Percentiles rank a stretch among this genome's conserved stretches.
phyloP scores from a whole-genome alignment of 805 yeast species.

The Wickerhamiella hasegawae region DNA sequence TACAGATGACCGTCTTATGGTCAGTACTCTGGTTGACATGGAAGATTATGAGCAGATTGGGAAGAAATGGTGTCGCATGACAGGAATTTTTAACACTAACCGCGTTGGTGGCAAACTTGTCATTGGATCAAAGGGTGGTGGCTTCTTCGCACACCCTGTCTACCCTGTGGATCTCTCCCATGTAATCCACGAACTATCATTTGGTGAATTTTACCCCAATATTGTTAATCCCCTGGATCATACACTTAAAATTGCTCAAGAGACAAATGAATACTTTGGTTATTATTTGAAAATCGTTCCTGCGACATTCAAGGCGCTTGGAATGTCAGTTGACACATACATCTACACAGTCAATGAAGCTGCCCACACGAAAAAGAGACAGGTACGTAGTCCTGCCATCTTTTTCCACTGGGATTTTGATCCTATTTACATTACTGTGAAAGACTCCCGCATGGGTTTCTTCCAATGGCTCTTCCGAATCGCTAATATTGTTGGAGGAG shows the following conservation, averaged over 20 bases:
- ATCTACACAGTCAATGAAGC: slow-evolving; percentile 63
- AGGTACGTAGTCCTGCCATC: slow-evolving; percentile 34
- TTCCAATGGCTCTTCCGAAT: slow-evolving; percentile 60
- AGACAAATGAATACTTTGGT: slow-evolving; percentile 31
- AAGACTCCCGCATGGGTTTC: slow-evolving; percentile 62
- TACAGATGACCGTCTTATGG: slow-evolving; percentile 63
- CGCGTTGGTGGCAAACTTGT: slow-evolving; percentile 76
- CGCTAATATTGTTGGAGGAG: slow-evolving; percentile 72
- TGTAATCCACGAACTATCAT: slow-evolving; percentile 71
- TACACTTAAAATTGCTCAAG: slow-evolving; percentile 40
- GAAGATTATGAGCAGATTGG: slow-evolving; percentile 6
- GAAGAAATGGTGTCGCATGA: slow-evolving; percentile 57
- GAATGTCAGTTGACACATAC: slow-evolving; percentile 59
- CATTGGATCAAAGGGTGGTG: slow-evolving; percentile 37
- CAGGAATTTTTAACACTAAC: slow-evolving; percentile 70
- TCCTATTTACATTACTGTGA: slow-evolving; percentile 55
- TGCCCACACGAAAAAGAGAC: not conserved
- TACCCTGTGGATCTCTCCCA: slow-evolving; percentile 57
- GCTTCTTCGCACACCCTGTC: not conserved
- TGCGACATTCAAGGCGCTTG: slow-evolving; percentile 46
- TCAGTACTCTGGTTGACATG: slow-evolving; percentile 49
- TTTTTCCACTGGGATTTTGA: slow-evolving; percentile 78
- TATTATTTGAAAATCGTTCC: slow-evolving; percentile 76
- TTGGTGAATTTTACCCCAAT: slow-evolving; percentile 79
- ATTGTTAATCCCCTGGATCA: slow-evolving; percentile 77